These are phyloP conservation scores for Entomophthora muscae DNA, from an alignment of 371 early-diverging fungal species.

Conservation along the genomic window DNA sequence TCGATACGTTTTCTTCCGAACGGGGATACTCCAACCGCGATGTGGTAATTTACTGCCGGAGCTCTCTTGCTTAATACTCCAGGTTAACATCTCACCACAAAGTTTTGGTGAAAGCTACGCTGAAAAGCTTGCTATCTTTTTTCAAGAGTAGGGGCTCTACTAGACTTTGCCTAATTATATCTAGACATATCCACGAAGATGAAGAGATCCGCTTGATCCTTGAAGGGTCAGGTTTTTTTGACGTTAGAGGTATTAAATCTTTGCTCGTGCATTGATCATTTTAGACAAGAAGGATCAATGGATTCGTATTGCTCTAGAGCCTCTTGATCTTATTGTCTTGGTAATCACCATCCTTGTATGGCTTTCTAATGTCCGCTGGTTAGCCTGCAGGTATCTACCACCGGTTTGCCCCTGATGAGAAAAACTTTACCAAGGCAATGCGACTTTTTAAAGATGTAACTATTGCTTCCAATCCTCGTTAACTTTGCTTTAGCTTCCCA, in stretches of 20 bases:
- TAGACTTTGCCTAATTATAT: neutral
- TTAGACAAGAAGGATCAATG: conserved; percentile 55
- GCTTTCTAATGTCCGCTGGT: neutral
- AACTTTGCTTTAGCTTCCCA: conserved; percentile 33
- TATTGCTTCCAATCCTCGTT: neutral
- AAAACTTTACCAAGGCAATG: conserved; percentile 77
- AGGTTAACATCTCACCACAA: conserved; percentile 56
- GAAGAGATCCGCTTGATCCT: conserved; percentile 89
- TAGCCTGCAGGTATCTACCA: conserved; percentile 92
- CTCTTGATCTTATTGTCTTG: conserved; percentile 75
- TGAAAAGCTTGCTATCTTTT: conserved; percentile 81
- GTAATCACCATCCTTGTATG: conserved; percentile 18
- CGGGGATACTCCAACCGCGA: conserved; percentile 82
- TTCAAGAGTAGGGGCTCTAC: conserved; percentile 45
- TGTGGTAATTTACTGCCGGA: conserved; percentile 25
- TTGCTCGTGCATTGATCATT: conserved; percentile 4
- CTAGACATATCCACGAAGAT: conserved; percentile 83
- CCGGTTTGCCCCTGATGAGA: conserved; percentile 75
- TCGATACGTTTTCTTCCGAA: conserved; percentile 50
- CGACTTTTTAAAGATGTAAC: conserved; percentile 71
- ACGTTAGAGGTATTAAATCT: conserved; percentile 34
- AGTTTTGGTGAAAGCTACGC: conserved; percentile 64
- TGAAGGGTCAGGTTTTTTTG: conserved; percentile 83
- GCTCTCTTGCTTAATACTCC: neutral
- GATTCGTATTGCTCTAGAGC: conserved; percentile 66